phyloP scores from a whole-genome alignment of 306 rosid genomes.

The Fagus crenata region DNA sequence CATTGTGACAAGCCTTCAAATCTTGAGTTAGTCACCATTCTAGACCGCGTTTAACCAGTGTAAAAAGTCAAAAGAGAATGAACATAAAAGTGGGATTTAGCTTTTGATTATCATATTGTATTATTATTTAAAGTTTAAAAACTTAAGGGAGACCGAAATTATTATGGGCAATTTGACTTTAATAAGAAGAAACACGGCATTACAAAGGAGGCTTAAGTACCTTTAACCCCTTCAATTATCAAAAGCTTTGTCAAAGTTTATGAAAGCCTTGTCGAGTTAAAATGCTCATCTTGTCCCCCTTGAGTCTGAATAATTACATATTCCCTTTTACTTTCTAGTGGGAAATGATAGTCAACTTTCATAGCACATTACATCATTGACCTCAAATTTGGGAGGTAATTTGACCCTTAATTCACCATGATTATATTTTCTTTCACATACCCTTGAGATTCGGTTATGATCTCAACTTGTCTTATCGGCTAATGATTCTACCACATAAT shows the following conservation, averaged over 20 bases:
- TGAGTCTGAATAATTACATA: constrained; percentile 16
- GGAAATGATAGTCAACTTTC: constrained; percentile 28
- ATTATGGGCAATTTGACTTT: constrained; percentile 24
- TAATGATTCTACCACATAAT: constrained; percentile 3
- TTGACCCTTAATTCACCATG: not conserved
- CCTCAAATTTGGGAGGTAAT: constrained; percentile 1
- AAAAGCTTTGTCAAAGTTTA: constrained; percentile 5
- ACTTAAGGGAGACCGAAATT: not conserved
- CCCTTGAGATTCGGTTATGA: constrained; percentile 5
- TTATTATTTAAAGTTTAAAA: constrained; percentile 18
- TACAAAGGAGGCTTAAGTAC: not conserved
- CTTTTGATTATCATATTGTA: constrained; percentile 16
- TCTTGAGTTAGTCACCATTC: constrained; percentile 15
- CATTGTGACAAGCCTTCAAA: constrained; percentile 13
- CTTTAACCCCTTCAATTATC: constrained; percentile 15
- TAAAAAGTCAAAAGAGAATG: constrained; percentile 25
- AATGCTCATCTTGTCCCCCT: constrained; percentile 8
- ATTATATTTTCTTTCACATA: constrained; percentile 4
- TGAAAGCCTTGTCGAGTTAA: constrained; percentile 7
- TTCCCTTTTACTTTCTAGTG: constrained; percentile 16
- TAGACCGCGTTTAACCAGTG: constrained; percentile 19
- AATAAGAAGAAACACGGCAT: constrained; percentile 27
- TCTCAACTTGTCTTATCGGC: constrained; percentile 14
- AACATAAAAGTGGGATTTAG: not conserved
- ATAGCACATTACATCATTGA: constrained; percentile 37